Percentiles rank a stretch among this genome's conserved stretches.
Conservation (phyloP, 225 moss, liverwort and hornwort genomes). For the Asterella californica region DNA sequence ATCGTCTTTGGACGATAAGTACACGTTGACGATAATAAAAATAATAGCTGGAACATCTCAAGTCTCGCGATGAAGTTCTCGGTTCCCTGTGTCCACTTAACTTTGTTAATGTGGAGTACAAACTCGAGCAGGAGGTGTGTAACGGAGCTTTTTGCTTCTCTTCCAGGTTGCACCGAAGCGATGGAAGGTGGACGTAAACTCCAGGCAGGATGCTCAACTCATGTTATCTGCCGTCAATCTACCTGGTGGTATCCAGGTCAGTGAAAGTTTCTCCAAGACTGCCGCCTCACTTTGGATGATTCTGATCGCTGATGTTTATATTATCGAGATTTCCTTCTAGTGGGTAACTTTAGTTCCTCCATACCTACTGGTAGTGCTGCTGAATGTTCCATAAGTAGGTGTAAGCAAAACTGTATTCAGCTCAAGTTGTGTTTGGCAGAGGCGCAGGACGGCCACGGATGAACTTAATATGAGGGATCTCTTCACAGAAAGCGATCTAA, state of each 20-base stretch:
- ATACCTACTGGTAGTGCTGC: neutral
- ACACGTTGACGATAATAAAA: neutral
- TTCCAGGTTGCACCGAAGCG: constrained; percentile 81
- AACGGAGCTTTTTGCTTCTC: constrained; percentile 12
- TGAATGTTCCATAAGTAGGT: neutral
- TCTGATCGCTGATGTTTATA: neutral
- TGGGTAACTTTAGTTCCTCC: neutral
- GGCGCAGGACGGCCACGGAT: constrained; percentile 90
- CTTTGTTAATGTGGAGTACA: neutral
- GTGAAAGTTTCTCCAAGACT: neutral
- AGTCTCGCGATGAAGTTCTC: neutral
- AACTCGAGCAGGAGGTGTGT: neutral
- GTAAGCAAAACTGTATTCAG: neutral
- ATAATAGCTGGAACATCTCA: neutral
- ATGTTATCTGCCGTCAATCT: constrained; percentile 92
- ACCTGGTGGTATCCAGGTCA: constrained; percentile 93
- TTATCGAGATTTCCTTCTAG: neutral
- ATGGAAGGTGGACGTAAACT: constrained; percentile 97
- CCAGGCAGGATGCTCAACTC: constrained; percentile 91
- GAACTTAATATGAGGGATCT: constrained; percentile 94
- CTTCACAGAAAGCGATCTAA: constrained; percentile 82
- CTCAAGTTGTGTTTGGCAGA: constrained; percentile 50
- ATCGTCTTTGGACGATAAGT: neutral
- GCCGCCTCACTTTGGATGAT: neutral
- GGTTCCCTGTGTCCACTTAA: neutral